Conservation (phyloP, 2,329 filamentous ascomycete species). For the Rasamsonia emersonii region DNA sequence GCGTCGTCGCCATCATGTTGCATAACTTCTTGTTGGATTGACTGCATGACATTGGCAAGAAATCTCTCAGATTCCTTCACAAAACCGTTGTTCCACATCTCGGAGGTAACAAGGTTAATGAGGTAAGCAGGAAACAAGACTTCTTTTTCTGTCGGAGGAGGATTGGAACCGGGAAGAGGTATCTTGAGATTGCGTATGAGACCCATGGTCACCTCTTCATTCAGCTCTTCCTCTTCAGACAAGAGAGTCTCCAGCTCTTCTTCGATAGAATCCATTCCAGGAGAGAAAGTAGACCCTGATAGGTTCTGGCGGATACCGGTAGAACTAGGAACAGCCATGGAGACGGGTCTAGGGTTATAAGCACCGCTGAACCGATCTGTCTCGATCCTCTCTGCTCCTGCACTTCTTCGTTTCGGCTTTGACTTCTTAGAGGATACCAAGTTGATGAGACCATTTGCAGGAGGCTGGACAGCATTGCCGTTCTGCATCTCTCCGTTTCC, state of each 20-base stretch:
- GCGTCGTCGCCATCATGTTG: constrained; percentile 95
- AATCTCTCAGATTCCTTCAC: constrained; percentile 99
- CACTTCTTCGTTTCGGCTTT: constrained; percentile 71
- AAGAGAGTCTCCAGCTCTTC: constrained; percentile 88
- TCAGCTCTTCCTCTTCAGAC: constrained; percentile 89
- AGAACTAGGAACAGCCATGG: constrained; percentile 67
- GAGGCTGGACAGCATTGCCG: constrained; percentile 48
- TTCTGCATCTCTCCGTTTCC: constrained; percentile 54
- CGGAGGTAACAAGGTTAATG: constrained; percentile 96
- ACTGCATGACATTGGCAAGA: constrained; percentile 98
- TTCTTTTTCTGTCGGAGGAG: constrained; percentile 93
- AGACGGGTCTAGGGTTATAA: constrained; percentile 91
- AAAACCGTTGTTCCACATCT: constrained; percentile 99
- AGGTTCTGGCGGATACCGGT: constrained; percentile 57
- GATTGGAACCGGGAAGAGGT: constrained; percentile 74
- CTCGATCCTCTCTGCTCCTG: constrained; percentile 74
- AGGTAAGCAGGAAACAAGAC: constrained; percentile 97
- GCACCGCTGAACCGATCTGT: constrained; percentile 83
- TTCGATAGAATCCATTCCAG: constrained; percentile 82
- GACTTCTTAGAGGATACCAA: constrained; percentile 95
- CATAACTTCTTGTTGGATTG: constrained; percentile 99
- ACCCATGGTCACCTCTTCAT: constrained; percentile 94
- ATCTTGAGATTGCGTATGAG: constrained; percentile 96
- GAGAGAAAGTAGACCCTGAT: constrained; percentile 67
- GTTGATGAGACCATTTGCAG: constrained; percentile 78